phyloP scores from a whole-genome alignment of 2,329 filamentous ascomycete genomes.

The Davidsoniella eucalypti region DNA sequence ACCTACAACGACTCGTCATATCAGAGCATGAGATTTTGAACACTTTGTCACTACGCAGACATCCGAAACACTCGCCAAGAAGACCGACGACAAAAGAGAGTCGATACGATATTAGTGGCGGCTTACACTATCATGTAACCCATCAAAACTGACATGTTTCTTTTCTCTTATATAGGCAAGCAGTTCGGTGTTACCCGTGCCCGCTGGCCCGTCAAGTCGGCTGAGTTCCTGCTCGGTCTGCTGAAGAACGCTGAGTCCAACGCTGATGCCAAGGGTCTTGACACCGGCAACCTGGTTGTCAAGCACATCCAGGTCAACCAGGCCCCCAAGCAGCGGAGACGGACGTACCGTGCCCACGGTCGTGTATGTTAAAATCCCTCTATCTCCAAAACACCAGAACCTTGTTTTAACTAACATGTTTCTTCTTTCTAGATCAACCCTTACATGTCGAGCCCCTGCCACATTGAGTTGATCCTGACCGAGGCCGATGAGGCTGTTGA shows the following conservation, averaged over 20 bases:
- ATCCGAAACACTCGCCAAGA: background rate
- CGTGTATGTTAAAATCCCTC: slow-evolving; percentile 55
- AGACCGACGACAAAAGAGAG: background rate
- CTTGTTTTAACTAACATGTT: background rate
- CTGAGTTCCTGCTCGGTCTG: slow-evolving; percentile 91
- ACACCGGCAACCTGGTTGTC: slow-evolving; percentile 92
- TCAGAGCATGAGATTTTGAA: background rate
- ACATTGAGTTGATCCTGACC: slow-evolving; percentile 99
- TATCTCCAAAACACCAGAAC: background rate
- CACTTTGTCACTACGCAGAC: background rate
- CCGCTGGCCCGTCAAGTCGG: slow-evolving; percentile 98
- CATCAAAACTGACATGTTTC: slow-evolving; percentile 1
- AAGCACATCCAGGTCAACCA: slow-evolving; percentile 99
- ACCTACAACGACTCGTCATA: no score
- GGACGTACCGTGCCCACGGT: slow-evolving; percentile 99
- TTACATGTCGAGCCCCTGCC: slow-evolving; percentile 99
- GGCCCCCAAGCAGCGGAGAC: slow-evolving; percentile 96
- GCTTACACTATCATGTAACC: background rate
- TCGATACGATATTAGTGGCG: background rate
- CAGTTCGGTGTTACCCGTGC: slow-evolving; percentile 95
- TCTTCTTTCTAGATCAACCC: slow-evolving; percentile 72
- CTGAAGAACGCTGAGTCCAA: slow-evolving; percentile 97
- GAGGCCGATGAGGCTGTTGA: slow-evolving; percentile 91
- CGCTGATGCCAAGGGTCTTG: slow-evolving; percentile 90
- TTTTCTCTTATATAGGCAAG: slow-evolving; percentile 51